Evolutionary conservation across 2,329 filamentous ascomycete species (phyloP), one percentile per base, ranked within the genome.

Genomic region (Exophiala sideris): DNA sequence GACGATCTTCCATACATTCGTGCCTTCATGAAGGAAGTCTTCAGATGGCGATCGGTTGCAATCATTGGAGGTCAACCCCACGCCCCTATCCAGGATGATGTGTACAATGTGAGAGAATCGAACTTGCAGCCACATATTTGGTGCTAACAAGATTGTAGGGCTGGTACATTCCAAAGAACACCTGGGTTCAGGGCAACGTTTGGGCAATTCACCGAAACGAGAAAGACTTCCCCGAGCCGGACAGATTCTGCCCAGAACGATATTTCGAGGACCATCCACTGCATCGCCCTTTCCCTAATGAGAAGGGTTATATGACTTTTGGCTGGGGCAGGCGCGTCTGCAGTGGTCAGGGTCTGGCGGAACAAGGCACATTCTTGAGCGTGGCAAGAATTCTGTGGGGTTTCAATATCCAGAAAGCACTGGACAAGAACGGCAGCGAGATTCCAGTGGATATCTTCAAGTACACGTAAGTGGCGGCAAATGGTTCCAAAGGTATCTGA

Each of bases 401-500:
- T 3, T 63, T 61, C 50, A 55, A 57, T 35, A 58, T 63, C 35
- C 35, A 55, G 14, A 61, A 63, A 41, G 54, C 57, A 1, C 39
- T 54, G 6, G 53, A 61, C 18, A 36, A 44, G 48, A 57, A 68
- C 29, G 79, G 79, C 0, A 73, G 71, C 20, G 70, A 74, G 14
- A 70, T 80, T 14, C 73, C 77, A 1, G 77, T 83, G 36, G 80
- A 84, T 56, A 82, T 83, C 38, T 80, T 81, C 58, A 69, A 76
- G 52, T 80, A 79, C 57, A 81, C 76, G 50, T 53, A 45, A 48
- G 54, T 46, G 7, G 18, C 3, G 3, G 41, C 21, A 11, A 5
- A 11, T 12, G 12, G 21, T 16, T n/a, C 29, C 3, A 34, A 33
- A 16, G 9, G n/a, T 9, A n/a, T 8, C 40, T 54, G 34, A 54